Evolutionary conservation across 768 basidiomycete genomes (phyloP).

Genomic region (Termitomyces sp.): DNA sequence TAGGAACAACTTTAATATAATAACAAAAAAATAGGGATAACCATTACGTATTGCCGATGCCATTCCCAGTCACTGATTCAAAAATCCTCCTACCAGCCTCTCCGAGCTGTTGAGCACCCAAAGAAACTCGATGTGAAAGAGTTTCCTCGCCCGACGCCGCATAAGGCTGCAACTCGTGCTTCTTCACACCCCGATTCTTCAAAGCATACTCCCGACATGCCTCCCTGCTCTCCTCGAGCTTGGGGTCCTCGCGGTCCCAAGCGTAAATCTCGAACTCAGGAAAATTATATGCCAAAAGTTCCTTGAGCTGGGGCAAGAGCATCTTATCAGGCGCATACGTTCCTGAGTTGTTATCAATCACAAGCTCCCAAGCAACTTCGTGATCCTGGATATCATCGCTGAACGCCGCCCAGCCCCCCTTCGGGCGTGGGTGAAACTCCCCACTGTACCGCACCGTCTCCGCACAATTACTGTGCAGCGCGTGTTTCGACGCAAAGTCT

Average conservation of each 20-base stretch:
- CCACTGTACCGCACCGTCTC: conserved; percentile 65
- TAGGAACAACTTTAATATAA: neutral
- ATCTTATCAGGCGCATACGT: conserved; percentile 73
- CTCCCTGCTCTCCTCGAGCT: conserved; percentile 51
- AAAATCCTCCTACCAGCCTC: conserved; percentile 3
- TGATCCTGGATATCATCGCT: conserved; percentile 47
- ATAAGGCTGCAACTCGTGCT: conserved; percentile 63
- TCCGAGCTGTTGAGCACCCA: conserved; percentile 7
- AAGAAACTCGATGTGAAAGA: conserved; percentile 26
- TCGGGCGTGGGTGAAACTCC: conserved; percentile 74
- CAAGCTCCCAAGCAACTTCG: conserved; percentile 69
- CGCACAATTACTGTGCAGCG: conserved; percentile 72
- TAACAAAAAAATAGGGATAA: neutral
- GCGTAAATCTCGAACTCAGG: conserved; percentile 53
- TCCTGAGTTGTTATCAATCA: conserved; percentile 83
- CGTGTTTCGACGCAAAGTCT: conserved; percentile 84
- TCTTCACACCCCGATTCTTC: conserved; percentile 48
- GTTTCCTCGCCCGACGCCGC: conserved; percentile 48
- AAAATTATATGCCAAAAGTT: conserved; percentile 70
- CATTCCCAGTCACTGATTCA: neutral
- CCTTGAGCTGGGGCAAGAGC: conserved; percentile 55
- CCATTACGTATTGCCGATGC: neutral
- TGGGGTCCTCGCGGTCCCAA: conserved; percentile 49
- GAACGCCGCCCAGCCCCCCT: conserved; percentile 63
- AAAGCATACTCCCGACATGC: conserved; percentile 65